Evolutionary conservation across 805 yeast species (phyloP).

Genomic region (Blastobotrys robertii): DNA sequence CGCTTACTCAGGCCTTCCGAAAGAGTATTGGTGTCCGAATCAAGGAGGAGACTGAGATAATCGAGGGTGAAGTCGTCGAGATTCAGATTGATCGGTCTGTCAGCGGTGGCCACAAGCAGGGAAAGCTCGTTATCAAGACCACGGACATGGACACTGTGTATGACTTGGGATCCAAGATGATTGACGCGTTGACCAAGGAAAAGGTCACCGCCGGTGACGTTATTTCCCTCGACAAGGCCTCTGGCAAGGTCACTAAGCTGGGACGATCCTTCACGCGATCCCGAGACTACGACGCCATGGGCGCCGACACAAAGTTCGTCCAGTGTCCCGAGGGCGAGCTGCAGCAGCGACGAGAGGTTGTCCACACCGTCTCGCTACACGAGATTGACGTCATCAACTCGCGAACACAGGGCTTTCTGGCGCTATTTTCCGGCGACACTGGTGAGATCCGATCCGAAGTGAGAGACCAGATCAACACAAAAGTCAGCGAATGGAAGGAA

Average conservation of each 20-base stretch:
- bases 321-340: slow-evolving; percentile 99
- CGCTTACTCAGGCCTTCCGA: slow-evolving; percentile 91
- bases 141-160: slow-evolving; percentile 98
- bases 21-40: slow-evolving; percentile 92
- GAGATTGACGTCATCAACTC: slow-evolving; percentile 97
- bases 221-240: slow-evolving; percentile 86
- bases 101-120: slow-evolving; percentile 97
- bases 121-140: slow-evolving; percentile 91
- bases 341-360: slow-evolving; percentile 90
- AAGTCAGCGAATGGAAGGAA: slow-evolving; percentile 97
- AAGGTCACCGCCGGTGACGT: slow-evolving; percentile 97
- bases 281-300: slow-evolving; percentile 97
- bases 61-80: slow-evolving; percentile 98
- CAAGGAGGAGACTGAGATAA: slow-evolving; percentile 93
- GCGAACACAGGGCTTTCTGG: slow-evolving; percentile 94
- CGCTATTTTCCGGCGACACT: slow-evolving; percentile 90
- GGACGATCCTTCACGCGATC: slow-evolving; percentile 96
- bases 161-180: slow-evolving; percentile 90
- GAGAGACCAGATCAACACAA: slow-evolving; percentile 90
- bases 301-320: slow-evolving; percentile 94
- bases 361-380: slow-evolving; percentile 95
- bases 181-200: slow-evolving; percentile 87
- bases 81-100: slow-evolving; percentile 87
- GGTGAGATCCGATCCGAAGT: slow-evolving; percentile 96
- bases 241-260: slow-evolving; percentile 86